A percentile compares a stretch with the other conserved stretches of the same genome.
These are phyloP conservation scores for Colletotrichum phormii DNA, from an alignment of 2,329 filamentous ascomycete species.

Conservation along the genomic window DNA sequence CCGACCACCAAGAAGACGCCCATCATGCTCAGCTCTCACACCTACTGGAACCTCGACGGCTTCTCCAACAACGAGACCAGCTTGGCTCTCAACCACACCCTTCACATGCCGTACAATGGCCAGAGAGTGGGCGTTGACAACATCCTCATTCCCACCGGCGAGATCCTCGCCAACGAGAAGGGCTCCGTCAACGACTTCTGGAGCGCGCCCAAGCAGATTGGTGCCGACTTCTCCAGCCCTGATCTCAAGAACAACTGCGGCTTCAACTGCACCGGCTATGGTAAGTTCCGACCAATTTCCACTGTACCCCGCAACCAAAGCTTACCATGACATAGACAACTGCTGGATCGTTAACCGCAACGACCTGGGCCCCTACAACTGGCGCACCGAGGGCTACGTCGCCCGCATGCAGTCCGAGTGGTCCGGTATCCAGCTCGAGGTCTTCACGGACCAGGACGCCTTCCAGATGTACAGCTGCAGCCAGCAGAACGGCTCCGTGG, in stretches of 20 bases:
- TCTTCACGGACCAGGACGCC: conserved; percentile 86
- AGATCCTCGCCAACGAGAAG: conserved; percentile 75
- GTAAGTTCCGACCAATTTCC: conserved; percentile 54
- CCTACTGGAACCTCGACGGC: conserved; percentile 87
- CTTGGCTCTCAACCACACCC: conserved; percentile 75
- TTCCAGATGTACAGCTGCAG: conserved; percentile 91
- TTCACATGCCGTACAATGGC: conserved; percentile 79
- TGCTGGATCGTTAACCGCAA: conserved; percentile 77
- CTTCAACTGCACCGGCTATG: conserved; percentile 85
- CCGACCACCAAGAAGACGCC: conserved; percentile 81
- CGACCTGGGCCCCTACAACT: conserved; percentile 68
- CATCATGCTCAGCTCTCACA: conserved; percentile 81
- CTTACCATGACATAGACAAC: conserved; percentile 62
- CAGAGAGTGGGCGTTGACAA: conserved; percentile 76
- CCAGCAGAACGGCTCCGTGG: conserved; percentile 76
- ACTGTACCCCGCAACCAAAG: not conserved
- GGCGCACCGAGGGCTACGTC: conserved; percentile 69
- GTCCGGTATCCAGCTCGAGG: conserved; percentile 86
- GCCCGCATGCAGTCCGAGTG: conserved; percentile 77
- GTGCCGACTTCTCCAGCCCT: conserved; percentile 72
- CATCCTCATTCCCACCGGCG: conserved; percentile 80
- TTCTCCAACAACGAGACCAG: conserved; percentile 79
- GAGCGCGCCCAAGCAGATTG: conserved; percentile 83
- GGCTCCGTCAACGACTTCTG: conserved; percentile 85
- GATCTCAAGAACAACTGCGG: conserved; percentile 82